Evolutionary conservation across 2,329 filamentous ascomycete genomes (phyloP).

Genomic region (Epichloe festucae): DNA sequence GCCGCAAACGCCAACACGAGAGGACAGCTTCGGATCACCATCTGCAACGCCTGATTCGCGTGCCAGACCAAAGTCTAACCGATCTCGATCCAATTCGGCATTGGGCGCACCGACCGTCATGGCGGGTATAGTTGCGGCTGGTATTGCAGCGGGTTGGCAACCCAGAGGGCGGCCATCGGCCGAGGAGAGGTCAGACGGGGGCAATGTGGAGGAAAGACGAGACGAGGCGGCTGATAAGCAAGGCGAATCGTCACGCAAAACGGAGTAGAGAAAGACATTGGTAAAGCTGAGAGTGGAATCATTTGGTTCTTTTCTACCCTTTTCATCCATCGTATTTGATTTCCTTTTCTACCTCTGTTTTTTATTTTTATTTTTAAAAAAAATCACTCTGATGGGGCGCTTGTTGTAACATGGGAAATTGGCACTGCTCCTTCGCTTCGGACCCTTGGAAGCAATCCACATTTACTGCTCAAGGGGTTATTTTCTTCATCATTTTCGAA

Average conservation of each 20-base stretch:
- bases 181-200: constrained; percentile 12
- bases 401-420: not conserved
- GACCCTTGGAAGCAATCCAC: not conserved
- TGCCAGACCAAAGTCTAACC: constrained; percentile 52
- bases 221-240: constrained; percentile 5
- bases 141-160: constrained; percentile 65
- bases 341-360: too few relatives aligned
- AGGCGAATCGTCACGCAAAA: constrained; percentile 14
- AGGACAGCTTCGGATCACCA: constrained; percentile 36
- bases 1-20: constrained; percentile 50
- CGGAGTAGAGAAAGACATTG: constrained; percentile 9
- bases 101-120: constrained; percentile 65
- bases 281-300: not conserved
- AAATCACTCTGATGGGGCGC: not conserved
- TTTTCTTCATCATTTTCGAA: not conserved
- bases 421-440: not conserved
- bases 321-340: not conserved
- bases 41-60: constrained; percentile 47
- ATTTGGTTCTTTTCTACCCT: not conserved
- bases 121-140: constrained; percentile 71
- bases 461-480: not conserved
- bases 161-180: constrained; percentile 42
- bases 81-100: constrained; percentile 55
- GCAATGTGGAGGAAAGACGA: constrained; percentile 6
- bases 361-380: too few relatives aligned